phyloP scores from a whole-genome alignment of 257 asterid genomes.

The Jacaranda mimosifolia region DNA sequence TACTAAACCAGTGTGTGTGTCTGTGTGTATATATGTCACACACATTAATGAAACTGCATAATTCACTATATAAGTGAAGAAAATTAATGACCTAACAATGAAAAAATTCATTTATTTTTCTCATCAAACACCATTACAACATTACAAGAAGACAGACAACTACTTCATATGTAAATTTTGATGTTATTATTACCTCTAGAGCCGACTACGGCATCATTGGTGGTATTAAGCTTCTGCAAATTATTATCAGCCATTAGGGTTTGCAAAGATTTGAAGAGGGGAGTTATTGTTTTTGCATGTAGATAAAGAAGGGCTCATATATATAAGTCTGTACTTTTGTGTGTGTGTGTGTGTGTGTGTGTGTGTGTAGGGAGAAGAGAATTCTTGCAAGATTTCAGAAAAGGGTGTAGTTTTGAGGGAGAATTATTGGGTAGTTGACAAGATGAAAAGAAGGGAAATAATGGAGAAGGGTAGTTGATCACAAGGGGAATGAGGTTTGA shows the following conservation, averaged over 20 bases:
- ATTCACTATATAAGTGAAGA: slow-evolving; percentile 2
- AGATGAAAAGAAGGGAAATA: slow-evolving; percentile 15
- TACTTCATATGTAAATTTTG: not conserved
- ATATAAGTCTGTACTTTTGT: not conserved
- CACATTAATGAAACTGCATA: not conserved
- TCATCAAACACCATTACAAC: not conserved
- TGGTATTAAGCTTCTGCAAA: slow-evolving; percentile 23
- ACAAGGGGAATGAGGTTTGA: slow-evolving; percentile 35
- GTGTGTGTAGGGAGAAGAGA: not conserved
- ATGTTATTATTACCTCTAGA: slow-evolving; percentile 27
- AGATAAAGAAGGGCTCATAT: not conserved
- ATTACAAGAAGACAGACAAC: not conserved
- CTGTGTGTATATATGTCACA: not conserved
- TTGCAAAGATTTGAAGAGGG: not conserved
- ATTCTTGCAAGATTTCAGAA: not conserved
- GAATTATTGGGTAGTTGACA: slow-evolving; percentile 53
- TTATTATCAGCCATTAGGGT: slow-evolving; percentile 39
- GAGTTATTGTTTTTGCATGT: not conserved
- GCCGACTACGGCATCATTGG: not conserved
- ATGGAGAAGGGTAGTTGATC: slow-evolving; percentile 57
- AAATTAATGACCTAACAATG: not conserved
- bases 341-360: not conserved
- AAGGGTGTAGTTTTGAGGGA: slow-evolving; percentile 7
- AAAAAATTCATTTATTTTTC: not conserved
- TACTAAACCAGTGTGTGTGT: too few relatives aligned